Evolutionary conservation across 768 basidiomycete species (phyloP).

Genomic region (Porpolomopsis calyptriformis): DNA sequence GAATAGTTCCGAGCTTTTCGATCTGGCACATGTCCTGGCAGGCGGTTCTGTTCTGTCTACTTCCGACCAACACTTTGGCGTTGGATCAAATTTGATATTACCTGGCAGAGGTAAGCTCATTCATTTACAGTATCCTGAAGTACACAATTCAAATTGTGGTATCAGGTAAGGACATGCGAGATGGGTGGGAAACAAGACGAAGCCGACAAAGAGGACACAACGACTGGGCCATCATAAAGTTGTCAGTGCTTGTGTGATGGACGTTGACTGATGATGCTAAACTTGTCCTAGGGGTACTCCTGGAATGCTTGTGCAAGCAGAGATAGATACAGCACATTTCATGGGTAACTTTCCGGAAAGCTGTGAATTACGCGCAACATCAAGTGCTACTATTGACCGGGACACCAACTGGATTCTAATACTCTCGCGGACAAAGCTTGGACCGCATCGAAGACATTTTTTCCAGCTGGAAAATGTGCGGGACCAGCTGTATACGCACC

Average conservation of each 20-base stretch:
- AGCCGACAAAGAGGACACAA: conserved; percentile 71
- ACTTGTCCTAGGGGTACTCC: conserved; percentile 49
- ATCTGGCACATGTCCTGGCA: conserved; percentile 84
- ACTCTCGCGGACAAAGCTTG: conserved; percentile 68
- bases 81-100: conserved; percentile 81
- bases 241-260: conserved; percentile 41
- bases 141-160: neutral
- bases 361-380: conserved; percentile 65
- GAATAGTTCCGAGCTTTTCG: conserved; percentile 43
- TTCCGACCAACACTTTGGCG: conserved; percentile 93
- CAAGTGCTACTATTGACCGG: conserved; percentile 28
- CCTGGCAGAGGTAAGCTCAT: conserved; percentile 56
- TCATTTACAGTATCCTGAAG: neutral
- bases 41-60: conserved; percentile 77
- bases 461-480: conserved; percentile 69
- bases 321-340: conserved; percentile 93
- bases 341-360: conserved; percentile 93
- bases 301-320: conserved; percentile 63
- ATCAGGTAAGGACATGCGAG: conserved; percentile 77
- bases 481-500: conserved; percentile 60
- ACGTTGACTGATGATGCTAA: neutral
- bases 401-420: conserved; percentile 59
- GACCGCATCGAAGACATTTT: conserved; percentile 82
- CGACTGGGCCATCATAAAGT: conserved; percentile 84
- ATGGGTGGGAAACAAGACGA: conserved; percentile 97